phyloP scores from a whole-genome alignment of 164 flowering plant genomes.

The Annona cherimola region DNA sequence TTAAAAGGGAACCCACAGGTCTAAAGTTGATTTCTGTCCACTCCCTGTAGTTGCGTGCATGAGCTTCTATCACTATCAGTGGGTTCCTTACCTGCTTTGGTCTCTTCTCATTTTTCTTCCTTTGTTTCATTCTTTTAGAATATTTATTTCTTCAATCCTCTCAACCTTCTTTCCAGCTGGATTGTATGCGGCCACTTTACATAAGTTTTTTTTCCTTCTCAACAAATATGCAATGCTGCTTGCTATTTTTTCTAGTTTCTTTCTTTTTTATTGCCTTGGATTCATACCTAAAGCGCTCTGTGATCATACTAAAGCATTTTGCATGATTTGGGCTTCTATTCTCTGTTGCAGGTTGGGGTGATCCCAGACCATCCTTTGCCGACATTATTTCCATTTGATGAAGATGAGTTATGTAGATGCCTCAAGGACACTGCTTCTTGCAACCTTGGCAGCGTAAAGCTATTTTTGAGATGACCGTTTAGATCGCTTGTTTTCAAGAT shows the following conservation, averaged over 20 bases:
- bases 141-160: background rate
- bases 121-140: no score
- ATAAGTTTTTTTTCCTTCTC: background rate
- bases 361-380: slow-evolving; percentile 92
- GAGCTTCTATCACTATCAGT: background rate
- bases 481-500: background rate
- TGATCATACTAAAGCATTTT: background rate
- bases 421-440: slow-evolving; percentile 71
- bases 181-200: no score
- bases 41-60: background rate
- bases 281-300: background rate
- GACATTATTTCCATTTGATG: slow-evolving; percentile 74
- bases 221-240: background rate
- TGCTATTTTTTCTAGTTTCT: background rate
- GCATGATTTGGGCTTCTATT: background rate
- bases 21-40: background rate
- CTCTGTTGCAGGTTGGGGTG: slow-evolving; percentile 60
- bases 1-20: no score
- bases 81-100: background rate
- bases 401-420: slow-evolving; percentile 73
- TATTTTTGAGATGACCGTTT: slow-evolving; percentile 55
- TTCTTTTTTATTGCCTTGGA: background rate
- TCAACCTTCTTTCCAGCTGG: background rate
- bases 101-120: no score
- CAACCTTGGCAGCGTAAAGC: slow-evolving; percentile 41